A percentile compares a stretch with the other conserved stretches of the same genome.
These are phyloP conservation scores for Lolium multiflorum DNA, from an alignment of 176 grass and related monocot genomes.

Conservation along the genomic window DNA sequence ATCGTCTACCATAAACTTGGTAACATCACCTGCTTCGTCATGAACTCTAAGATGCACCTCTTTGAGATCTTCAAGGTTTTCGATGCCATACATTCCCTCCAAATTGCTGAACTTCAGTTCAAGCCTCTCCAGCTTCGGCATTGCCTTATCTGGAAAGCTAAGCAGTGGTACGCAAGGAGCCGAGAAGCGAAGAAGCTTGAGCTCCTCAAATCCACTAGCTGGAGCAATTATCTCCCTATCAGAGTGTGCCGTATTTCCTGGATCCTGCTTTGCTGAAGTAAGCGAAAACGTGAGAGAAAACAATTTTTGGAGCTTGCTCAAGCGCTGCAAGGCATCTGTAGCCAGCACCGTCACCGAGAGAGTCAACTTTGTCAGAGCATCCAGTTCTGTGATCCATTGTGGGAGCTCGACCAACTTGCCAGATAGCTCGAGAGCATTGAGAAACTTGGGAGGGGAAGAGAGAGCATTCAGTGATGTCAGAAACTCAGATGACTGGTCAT, in stretches of 20 bases:
- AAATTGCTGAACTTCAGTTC: background rate
- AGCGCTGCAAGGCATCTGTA: background rate
- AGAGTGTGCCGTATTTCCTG: background rate
- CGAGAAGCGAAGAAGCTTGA: background rate
- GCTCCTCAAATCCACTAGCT: background rate
- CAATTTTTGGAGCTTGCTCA: background rate
- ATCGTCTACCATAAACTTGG: background rate
- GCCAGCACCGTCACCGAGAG: background rate
- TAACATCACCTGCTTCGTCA: background rate
- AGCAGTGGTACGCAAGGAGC: background rate
- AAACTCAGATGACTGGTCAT: background rate
- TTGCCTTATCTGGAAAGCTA: background rate
- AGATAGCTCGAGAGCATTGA: background rate
- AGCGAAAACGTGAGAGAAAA: background rate
- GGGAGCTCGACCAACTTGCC: background rate
- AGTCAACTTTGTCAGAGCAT: background rate
- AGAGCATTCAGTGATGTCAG: background rate
- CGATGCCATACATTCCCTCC: background rate
- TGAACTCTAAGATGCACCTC: background rate
- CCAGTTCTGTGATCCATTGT: background rate
- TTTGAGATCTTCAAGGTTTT: background rate
- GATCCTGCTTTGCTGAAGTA: background rate
- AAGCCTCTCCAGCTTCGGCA: background rate
- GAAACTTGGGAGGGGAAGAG: slow-evolving; percentile 3
- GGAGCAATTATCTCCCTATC: background rate